phyloP scores from a whole-genome alignment of 2,329 filamentous ascomycete species.

The Myriosclerotinia duriaeana region DNA sequence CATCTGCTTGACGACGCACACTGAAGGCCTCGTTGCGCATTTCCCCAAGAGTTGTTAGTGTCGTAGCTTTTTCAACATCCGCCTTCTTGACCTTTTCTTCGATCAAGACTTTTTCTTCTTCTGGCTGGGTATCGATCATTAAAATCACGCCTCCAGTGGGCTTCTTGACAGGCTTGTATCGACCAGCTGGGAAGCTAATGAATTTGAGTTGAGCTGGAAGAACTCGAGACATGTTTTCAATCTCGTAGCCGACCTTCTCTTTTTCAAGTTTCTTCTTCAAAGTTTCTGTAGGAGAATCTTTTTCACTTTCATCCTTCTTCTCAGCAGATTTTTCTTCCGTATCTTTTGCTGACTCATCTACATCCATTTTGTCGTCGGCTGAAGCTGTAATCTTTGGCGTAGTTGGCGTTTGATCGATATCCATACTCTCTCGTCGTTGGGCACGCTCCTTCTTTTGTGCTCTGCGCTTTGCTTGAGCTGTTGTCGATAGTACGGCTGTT shows the following conservation, averaged over 20 bases:
- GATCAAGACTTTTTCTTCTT: constrained; percentile 75
- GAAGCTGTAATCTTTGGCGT: constrained; percentile 61
- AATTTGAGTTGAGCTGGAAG: constrained; percentile 92
- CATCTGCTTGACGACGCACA: constrained; percentile 45
- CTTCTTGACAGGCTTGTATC: constrained; percentile 93
- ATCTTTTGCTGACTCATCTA: constrained; percentile 57
- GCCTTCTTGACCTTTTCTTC: constrained; percentile 92
- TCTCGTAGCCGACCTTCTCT: constrained; percentile 94
- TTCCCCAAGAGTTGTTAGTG: constrained; percentile 39
- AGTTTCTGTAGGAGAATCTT: constrained; percentile 57
- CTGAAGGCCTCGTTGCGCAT: constrained; percentile 40
- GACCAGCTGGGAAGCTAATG: constrained; percentile 84
- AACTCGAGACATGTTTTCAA: constrained; percentile 96
- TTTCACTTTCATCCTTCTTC: constrained; percentile 62
- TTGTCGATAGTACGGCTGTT: constrained; percentile 93
- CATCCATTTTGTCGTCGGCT: constrained; percentile 82
- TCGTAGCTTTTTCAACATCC: constrained; percentile 59
- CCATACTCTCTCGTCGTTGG: constrained; percentile 90
- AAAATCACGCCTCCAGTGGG: constrained; percentile 91
- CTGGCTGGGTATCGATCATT: constrained; percentile 79
- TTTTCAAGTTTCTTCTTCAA: constrained; percentile 89
- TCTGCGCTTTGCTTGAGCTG: constrained; percentile 91
- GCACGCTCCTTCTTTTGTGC: constrained; percentile 93
- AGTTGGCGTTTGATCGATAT: constrained; percentile 77
- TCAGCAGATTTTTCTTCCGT: constrained; percentile 52